Evolutionary conservation across 1,284 basidiomycete species (phyloP), one percentile per base, ranked within the genome.

Genomic region (Apiotrichum brassicae): DNA sequence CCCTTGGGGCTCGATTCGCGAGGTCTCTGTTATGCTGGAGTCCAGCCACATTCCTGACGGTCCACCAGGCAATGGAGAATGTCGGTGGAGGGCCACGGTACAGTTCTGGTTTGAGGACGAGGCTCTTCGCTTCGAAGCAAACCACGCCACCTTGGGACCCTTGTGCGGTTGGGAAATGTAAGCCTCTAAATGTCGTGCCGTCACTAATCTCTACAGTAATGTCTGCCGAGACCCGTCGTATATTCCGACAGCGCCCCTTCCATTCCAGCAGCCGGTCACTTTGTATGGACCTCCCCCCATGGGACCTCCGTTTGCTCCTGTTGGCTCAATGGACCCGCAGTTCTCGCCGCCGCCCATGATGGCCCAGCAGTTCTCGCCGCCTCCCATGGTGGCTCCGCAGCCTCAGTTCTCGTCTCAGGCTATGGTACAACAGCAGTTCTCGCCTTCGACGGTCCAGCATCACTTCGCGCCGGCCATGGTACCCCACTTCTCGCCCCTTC

Each of bases 91-190:
- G 77, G 82, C 53, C 81, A 86, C 64, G 82, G 79, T 91, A 44
- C 86, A 91, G 68, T 92, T 87, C 68, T 92, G 86, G 86, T 81
- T 82, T 58, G 87, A 91, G 69, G 86, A 87, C 38, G 88, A 92
- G 65, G 88, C 87, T 4, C 78, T 79, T 18, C 72, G 77, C 19
- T 86, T 86, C 3, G 87, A 91, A 63, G 80, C 82, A 41, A 82
- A 59, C 1, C 66, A 64, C 34, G 61, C 54, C 6, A 46, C 54
- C 18, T 42, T 36, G 0, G 54, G 55, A 20, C 28, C 50, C 14
- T 38, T 70, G 20, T 57, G 59, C 23, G 66, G 65, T 13, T 67
- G 63, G 64, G 56, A 64, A 48, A 49, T 70, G 68, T 70, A 48
- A 59, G 67, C 14, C 14, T 16, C 11, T 23, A 8, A 34, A 32